Percentiles rank a stretch among this genome's conserved stretches.
Evolutionary conservation across 1,139 yeast species (phyloP).

Genomic region (Meyerozyma smithsonii): DNA sequence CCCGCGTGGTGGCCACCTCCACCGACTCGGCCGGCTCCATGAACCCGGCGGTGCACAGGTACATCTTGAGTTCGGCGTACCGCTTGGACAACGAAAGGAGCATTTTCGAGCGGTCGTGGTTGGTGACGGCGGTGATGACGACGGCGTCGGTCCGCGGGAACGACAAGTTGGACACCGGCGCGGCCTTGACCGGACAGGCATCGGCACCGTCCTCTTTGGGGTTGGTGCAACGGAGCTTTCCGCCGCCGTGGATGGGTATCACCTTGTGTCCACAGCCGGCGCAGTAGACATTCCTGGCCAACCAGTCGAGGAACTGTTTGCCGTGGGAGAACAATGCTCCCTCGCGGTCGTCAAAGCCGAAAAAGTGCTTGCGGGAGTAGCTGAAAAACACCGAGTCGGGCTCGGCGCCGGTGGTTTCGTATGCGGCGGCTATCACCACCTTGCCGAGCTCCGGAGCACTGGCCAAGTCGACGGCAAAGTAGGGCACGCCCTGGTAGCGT

Average conservation of each 20-base stretch:
- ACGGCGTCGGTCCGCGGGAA: constrained; percentile 94
- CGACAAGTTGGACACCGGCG: constrained; percentile 56
- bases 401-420: constrained; percentile 11
- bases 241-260: constrained; percentile 76
- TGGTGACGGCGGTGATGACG: constrained; percentile 73
- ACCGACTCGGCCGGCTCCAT: constrained; percentile 93
- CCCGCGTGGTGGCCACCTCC: constrained; percentile 83
- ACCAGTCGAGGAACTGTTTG: constrained; percentile 84
- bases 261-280: constrained; percentile 82
- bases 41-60: constrained; percentile 89
- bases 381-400: constrained; percentile 25
- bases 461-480: constrained; percentile 70
- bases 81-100: constrained; percentile 70
- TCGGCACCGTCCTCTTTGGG: constrained; percentile 16
- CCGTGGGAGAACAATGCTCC: constrained; percentile 76
- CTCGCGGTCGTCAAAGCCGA: constrained; percentile 40
- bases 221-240: constrained; percentile 62
- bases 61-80: constrained; percentile 48
- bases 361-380: constrained; percentile 31
- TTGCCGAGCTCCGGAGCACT: constrained; percentile 21
- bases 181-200: constrained; percentile 52
- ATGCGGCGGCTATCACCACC: constrained; percentile 16
- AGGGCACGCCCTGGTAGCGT: constrained; percentile 65
- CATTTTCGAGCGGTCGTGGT: constrained; percentile 54
- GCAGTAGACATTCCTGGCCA: constrained; percentile 68